Evolutionary conservation across 768 basidiomycete species (phyloP), one percentile per base, ranked within the genome.

Genomic region (Mycena belliarum): DNA sequence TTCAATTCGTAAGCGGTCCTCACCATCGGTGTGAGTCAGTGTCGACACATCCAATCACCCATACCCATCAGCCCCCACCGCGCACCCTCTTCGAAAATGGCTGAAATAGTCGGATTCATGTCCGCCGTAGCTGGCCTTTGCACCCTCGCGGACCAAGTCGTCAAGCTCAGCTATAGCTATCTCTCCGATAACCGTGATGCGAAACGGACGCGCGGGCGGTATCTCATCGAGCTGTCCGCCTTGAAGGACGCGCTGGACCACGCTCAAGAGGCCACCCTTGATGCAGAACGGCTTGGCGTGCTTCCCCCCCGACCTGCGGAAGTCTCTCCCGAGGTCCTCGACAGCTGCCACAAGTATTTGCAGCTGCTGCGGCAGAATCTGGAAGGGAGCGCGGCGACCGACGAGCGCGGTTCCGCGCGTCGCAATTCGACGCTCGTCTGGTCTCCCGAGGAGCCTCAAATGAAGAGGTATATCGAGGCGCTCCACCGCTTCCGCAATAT

Each of bases 121-220:
- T 52, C 52, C 32, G 24, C 21, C 21, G 33, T 52, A 23, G 52
- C 52, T 10, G 52, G 52, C n/a, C 52, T 52, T 14, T 42, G 44
- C 15, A 33, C 52, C 29, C 52, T 52, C 42, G 52, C 52, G 16
- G 40, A 32, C 23, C 52, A 52, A n/a, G 45, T 52, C 16, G 45
- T 43, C 6, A 44, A 37, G 21, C 44, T 52, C 43, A 52, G 42
- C 32, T 45, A 52, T 52, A 32, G 52, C 42, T 52, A 52, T 33
- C 16, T 52, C 32, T 52, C 52, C 24, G 52, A 52, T 33, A 33
- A 44, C 32, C 52, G 52, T 23, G 52, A 45, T 26, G 52, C 52
- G 16, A 52, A 45, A 52, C 52, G 33, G 32, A 45, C 52, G 33
- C 43, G 52, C 33, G 33, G 42, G 23, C 52, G 45, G 23, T 52